Conservation (phyloP, 768 basidiomycete species). For the Amanita polypyramis region DNA sequence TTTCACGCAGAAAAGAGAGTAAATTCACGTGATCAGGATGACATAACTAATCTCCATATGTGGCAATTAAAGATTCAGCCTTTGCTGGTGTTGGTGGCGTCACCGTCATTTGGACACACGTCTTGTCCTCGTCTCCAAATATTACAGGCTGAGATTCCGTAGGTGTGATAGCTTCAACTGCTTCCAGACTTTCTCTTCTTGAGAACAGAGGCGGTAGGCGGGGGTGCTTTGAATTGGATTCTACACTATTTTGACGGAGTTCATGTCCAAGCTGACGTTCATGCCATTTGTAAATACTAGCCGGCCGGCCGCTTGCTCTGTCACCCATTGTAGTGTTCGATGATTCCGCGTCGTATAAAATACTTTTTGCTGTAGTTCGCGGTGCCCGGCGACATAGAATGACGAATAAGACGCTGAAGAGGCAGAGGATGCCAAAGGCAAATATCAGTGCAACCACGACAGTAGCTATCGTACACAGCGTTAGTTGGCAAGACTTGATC, state of each 20-base stretch:
- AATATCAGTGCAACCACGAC: slow-evolving; percentile 7
- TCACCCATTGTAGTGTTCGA: background rate
- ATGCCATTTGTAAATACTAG: background rate
- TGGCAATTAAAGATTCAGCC: slow-evolving; percentile 9
- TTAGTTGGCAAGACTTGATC: background rate
- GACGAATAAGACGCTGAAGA: slow-evolving; percentile 6
- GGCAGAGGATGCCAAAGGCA: slow-evolving; percentile 5
- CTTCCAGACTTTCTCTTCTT: background rate
- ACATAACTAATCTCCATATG: slow-evolving; percentile 7
- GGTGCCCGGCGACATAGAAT: background rate
- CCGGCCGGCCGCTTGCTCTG: background rate
- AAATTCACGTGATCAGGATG: slow-evolving; percentile 9
- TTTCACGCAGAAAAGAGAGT: slow-evolving; percentile 7
- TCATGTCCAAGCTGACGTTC: slow-evolving; percentile 2
- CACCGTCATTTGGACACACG: slow-evolving; percentile 15
- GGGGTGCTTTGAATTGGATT: background rate
- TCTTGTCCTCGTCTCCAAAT: slow-evolving; percentile 16
- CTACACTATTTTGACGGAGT: background rate
- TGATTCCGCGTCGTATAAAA: background rate
- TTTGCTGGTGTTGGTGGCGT: slow-evolving; percentile 23
- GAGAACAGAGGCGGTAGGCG: slow-evolving; percentile 1
- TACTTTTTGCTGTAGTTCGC: background rate
- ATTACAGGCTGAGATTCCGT: slow-evolving; percentile 18
- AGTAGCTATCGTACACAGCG: background rate
- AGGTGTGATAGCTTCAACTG: background rate